These are phyloP conservation scores for Beta vulgaris DNA, from an alignment of 148 eudicot genomes.

Conservation along the genomic window DNA sequence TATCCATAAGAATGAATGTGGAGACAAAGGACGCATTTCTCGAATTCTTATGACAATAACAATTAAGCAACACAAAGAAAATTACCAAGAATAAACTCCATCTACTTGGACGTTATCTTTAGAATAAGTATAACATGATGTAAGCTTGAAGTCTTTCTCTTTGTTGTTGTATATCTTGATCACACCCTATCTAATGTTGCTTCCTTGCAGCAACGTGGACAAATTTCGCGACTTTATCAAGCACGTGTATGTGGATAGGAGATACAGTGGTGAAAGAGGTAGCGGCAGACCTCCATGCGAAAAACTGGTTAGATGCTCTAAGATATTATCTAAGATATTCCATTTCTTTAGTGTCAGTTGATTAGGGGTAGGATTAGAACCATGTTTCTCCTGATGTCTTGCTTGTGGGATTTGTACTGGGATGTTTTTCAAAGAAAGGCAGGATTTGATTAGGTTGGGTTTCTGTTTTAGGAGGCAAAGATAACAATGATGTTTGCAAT, in stretches of 20 bases:
- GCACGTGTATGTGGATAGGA: conserved; percentile 92
- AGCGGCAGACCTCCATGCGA: conserved; percentile 62
- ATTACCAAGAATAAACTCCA: too few species aligned
- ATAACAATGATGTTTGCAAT: background rate
- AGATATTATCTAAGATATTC: background rate
- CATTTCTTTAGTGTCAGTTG: background rate
- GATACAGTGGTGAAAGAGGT: conserved; percentile 83
- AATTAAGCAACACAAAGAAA: too few species aligned
- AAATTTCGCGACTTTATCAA: conserved; percentile 82
- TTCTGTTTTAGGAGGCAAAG: background rate
- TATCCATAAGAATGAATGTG: too few species aligned
- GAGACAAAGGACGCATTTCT: too few species aligned
- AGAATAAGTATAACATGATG: background rate
- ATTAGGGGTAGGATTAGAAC: background rate
- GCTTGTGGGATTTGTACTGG: background rate
- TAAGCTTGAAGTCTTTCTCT: background rate
- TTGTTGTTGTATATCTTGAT: background rate
- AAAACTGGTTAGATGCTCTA: conserved; percentile 48
- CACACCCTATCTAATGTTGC: background rate
- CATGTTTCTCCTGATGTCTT: background rate
- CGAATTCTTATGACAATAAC: too few species aligned
- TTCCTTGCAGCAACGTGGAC: conserved; percentile 65
- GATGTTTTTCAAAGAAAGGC: background rate
- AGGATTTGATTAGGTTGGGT: background rate
- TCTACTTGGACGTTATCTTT: background rate